These are phyloP conservation scores for Wallacemonas sp. DNA, from an alignment of 208 protist genomes.

Conservation along the genomic window DNA sequence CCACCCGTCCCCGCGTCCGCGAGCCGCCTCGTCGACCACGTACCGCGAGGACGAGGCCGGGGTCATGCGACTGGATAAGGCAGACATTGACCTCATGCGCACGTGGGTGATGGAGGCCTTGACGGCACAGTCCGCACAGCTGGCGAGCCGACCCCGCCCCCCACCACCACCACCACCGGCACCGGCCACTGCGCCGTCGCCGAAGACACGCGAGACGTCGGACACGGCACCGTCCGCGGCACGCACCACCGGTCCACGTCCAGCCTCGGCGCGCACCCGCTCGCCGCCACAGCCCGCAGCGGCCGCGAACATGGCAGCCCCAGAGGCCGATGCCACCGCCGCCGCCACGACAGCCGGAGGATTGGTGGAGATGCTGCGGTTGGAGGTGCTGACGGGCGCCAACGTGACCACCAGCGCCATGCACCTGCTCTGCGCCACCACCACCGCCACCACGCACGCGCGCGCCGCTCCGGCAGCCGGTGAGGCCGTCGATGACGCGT, in stretches of 20 bases:
- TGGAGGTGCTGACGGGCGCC: slow-evolving; percentile 6
- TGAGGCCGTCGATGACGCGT: slow-evolving; percentile 18
- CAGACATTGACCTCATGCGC: slow-evolving; percentile 23
- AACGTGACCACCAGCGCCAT: background rate
- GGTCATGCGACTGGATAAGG: slow-evolving; percentile 4
- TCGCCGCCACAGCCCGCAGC: background rate
- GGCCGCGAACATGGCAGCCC: background rate
- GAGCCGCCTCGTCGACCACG: background rate
- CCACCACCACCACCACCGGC: background rate
- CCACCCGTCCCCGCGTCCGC: no score
- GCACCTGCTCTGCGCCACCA: slow-evolving; percentile 9
- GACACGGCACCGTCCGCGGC: no score
- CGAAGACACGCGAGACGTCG: no score
- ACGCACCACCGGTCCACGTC: no score
- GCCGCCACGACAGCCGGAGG: background rate
- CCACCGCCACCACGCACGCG: background rate
- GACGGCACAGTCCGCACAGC: background rate
- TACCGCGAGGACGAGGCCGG: background rate
- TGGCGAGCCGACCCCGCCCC: no score
- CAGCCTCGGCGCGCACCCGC: no score
- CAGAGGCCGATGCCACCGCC: background rate
- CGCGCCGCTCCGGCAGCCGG: background rate
- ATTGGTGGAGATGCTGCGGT: slow-evolving; percentile 1
- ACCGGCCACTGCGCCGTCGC: no score
- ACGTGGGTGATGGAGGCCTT: slow-evolving; percentile 19